Conservation (phyloP, 305 asterid species). For the Fraxinus floribunda region DNA sequence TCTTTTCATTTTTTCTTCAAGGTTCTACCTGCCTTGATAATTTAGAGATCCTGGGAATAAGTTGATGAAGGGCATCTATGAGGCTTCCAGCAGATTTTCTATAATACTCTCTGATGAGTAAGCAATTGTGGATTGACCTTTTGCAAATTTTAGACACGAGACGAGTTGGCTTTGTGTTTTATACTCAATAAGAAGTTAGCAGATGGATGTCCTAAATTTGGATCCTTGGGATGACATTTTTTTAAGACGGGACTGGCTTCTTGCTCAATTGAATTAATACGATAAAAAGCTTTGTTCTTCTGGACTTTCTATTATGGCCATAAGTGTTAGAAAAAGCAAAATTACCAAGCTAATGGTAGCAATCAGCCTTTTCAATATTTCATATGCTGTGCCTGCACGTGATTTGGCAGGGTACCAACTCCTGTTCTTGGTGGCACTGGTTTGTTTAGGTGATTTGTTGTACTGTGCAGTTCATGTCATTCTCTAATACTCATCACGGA, state of each 20-base stretch:
- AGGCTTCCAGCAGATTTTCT: conserved; percentile 19
- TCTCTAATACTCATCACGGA: not conserved
- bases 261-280: conserved; percentile 1
- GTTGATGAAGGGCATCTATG: conserved; percentile 10
- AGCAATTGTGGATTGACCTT: conserved; percentile 28
- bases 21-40: conserved; percentile 14
- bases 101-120: conserved; percentile 25
- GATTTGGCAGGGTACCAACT: conserved; percentile 7
- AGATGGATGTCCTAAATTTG: conserved; percentile 18
- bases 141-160: conserved; percentile 24
- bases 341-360: conserved; percentile 14
- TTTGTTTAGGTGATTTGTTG: conserved; percentile 9
- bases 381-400: conserved; percentile 6
- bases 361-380: conserved; percentile 14
- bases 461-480: conserved; percentile 1
- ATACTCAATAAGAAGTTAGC: conserved; percentile 18
- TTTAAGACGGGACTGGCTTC: conserved; percentile 17
- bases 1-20: conserved; percentile 19
- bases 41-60: conserved; percentile 28
- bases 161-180: conserved; percentile 17
- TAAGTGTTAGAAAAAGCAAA: conserved; percentile 1
- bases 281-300: conserved; percentile 1
- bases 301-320: conserved; percentile 8
- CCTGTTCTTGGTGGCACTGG: conserved; percentile 14
- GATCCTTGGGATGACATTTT: not conserved